phyloP scores from a whole-genome alignment of 2,329 filamentous ascomycete genomes.

The Fusarium graminum region DNA sequence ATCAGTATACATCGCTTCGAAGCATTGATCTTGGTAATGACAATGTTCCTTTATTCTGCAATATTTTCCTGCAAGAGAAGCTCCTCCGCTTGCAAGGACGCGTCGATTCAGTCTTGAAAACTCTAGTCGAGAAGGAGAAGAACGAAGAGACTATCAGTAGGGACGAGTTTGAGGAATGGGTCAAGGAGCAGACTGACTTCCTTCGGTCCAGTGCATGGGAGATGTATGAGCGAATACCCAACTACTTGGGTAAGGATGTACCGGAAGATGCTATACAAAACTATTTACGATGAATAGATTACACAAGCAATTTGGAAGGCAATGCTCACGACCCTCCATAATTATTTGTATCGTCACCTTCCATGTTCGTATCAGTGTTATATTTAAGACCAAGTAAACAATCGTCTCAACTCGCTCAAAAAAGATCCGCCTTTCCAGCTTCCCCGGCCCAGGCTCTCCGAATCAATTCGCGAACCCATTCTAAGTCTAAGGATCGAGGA shows the following conservation, averaged over 20 bases:
- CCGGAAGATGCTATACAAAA: neutral
- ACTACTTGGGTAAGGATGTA: constrained; percentile 6
- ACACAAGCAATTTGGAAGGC: no score
- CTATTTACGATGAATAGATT: no score
- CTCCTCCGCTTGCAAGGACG: neutral
- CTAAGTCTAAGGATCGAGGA: no score
- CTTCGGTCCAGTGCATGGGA: constrained; percentile 2
- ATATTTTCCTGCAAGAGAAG: constrained; percentile 8
- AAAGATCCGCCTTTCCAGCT: no score
- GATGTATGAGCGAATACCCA: constrained; percentile 7
- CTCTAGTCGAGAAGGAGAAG: constrained; percentile 1
- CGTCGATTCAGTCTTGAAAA: constrained; percentile 1
- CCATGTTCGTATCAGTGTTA: no score
- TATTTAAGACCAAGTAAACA: no score
- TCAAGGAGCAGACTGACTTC: neutral
- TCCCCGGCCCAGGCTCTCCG: no score
- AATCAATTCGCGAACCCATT: no score
- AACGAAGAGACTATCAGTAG: neutral
- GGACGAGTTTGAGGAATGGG: neutral
- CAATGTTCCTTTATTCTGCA: constrained; percentile 4
- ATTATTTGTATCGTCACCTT: no score
- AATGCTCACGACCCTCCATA: no score
- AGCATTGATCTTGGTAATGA: constrained; percentile 5
- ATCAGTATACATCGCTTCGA: constrained; percentile 10
- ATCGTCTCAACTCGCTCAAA: no score